phyloP scores from a whole-genome alignment of 164 flowering plant genomes.

The Euptelea pleiosperma region DNA sequence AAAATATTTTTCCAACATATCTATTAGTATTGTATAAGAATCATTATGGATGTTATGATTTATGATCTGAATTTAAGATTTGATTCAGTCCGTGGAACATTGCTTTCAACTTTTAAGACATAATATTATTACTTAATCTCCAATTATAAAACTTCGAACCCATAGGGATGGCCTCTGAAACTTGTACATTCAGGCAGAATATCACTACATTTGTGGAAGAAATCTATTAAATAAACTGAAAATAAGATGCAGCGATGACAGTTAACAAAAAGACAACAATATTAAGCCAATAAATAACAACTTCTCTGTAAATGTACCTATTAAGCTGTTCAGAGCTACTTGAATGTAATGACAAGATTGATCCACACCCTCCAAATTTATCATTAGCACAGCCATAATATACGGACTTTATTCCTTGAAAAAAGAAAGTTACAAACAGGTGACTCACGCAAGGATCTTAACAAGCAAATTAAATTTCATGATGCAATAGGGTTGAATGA shows the following conservation, averaged over 20 bases:
- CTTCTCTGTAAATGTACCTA: conserved; percentile 26
- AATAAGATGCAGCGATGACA: background rate
- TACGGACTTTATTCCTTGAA: conserved; percentile 69
- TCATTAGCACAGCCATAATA: conserved; percentile 93
- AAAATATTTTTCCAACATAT: too few relatives aligned
- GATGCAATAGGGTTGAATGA: background rate
- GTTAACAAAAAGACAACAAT: background rate
- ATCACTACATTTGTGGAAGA: too few relatives aligned
- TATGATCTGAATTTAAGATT: too few relatives aligned
- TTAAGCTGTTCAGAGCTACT: conserved; percentile 24
- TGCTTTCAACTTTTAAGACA: too few relatives aligned
- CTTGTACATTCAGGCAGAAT: too few relatives aligned
- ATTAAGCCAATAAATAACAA: background rate
- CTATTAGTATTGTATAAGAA: too few relatives aligned
- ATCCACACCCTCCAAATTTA: conserved; percentile 96
- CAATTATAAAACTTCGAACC: too few relatives aligned
- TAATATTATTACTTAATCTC: too few relatives aligned
- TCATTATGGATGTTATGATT: too few relatives aligned
- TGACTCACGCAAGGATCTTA: background rate
- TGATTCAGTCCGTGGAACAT: too few relatives aligned
- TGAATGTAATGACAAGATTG: conserved; percentile 73
- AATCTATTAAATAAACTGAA: conserved; percentile 1
- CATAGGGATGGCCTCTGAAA: too few relatives aligned
- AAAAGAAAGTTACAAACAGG: background rate
- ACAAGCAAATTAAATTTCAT: background rate